Evolutionary conservation across 768 basidiomycete genomes (phyloP), one percentile per base, ranked within the genome.

Genomic region (Coprinopsis strossmayeri): DNA sequence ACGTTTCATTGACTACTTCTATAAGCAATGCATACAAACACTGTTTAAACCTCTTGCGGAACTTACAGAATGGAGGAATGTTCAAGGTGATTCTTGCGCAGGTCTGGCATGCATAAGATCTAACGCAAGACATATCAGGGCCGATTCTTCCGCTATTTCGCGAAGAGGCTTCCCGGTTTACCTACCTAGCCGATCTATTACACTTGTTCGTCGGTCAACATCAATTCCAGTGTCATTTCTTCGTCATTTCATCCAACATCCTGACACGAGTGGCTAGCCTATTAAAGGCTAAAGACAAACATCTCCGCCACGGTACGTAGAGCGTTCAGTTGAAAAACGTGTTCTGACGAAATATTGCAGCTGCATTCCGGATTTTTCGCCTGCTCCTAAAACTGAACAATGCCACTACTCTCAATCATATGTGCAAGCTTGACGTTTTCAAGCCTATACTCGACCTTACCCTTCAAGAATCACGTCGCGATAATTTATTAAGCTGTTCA

Each of bases 401-500:
- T 59, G 71, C 72, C 48, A 89, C 87, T 61, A 74, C 86, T 34
- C 74, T 81, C 55, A 69, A 69, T 34, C 84, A 91, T 60, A 71
- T 97, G 48, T 79, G 84, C 62, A 94, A 95, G 69, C 74, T 87
- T 54, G 91, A 94, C 59, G 70, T 93, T 23, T 69, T 97, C 55
- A 77, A 80, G 55, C 87, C 92, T 1, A 81, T 97, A 47, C 69
- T 97, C 49, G 84, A 91, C 52, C 69, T 96, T 51, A 85, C 91
- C n/a, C 60, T 85, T 24, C 78, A 79, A 52, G 94, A 96, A 65
- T 86, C 87, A 27, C 71, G 76, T 46, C 76, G 90, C 50, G 96
- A 99, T 64, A 99, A 94, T 67, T 75, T 99, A 52, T 71, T 99
- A 47, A 89, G 86, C 57, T 93, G 92, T 58, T 91, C 93, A 32